Base-by-base conservation (phyloP, 129 eudicot species). In the Smallanthus sonchifolius region DNA sequence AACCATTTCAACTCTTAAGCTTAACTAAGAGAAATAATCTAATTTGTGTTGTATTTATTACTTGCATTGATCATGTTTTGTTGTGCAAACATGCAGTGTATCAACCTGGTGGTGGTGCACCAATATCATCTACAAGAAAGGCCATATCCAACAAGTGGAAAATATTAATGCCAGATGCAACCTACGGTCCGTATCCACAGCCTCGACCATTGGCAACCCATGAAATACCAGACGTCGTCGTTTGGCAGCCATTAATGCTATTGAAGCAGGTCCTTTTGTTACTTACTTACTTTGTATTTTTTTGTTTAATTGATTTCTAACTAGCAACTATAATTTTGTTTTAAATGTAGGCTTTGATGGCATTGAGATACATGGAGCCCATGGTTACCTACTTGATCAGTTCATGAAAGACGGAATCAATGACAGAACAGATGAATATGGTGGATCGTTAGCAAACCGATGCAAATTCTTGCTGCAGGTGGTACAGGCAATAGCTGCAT, bases 301-400 rank as follows among this genome's bases (percentile, higher is more conserved):
- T 24, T 24, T 24, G 30, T 24, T 24, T 24, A 24, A 24, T 24
- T 24, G 30, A 24, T 24, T 24, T 24, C 30, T 24, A 24, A 24
- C 30, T 24, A 24, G 30, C 30, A 24, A 1, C 30, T 24, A 24
- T 24, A 0, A 0, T 24, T 24, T 24, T 24, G 42, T n/a, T 35
- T 36, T 59, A 3, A 7, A 8, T 14, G 2, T 79, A 88, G 97
- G 98, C 62, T 94, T 94, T 74, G 98, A 94, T 78, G 98, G 98
- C 15, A 77, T 93, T 69, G 98, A 93, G 82, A 86, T 94, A 52
- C 98, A 94, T 8, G 97, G 98, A 24, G 98, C 98, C 6, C 98
- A 93, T 10, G 98, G 97, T 47, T 90, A 94, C 86, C 87, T 94
- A 28, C 88, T 94, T 68, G 98, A 94, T 76, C 98, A 94, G 71